Percentiles rank a stretch among this genome's conserved stretches.
Conservation (phyloP, 768 basidiomycete genomes). For the Mycena pura region DNA sequence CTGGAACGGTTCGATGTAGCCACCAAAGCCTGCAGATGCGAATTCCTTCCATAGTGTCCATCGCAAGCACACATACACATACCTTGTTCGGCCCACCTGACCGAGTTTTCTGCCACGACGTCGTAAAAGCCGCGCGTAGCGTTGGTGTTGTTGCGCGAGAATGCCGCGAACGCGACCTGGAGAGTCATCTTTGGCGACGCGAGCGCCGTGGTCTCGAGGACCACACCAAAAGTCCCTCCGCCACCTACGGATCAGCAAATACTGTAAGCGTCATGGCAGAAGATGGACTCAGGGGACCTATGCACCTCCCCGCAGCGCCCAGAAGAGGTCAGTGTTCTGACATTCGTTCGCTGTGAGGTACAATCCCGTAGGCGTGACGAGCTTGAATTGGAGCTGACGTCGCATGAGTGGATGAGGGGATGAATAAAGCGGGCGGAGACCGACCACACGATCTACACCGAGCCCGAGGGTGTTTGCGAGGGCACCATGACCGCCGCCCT, state of each 20-base stretch:
- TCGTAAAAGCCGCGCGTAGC: slow-evolving; percentile 32
- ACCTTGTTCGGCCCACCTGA: slow-evolving; percentile 37
- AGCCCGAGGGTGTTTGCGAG: slow-evolving; percentile 33
- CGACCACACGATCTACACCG: slow-evolving; percentile 34
- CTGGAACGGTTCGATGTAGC: slow-evolving; percentile 33
- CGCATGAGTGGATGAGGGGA: background rate
- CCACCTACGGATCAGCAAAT: slow-evolving; percentile 26
- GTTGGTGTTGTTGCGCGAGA: slow-evolving; percentile 21
- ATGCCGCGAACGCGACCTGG: slow-evolving; percentile 30
- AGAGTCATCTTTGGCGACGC: slow-evolving; percentile 32
- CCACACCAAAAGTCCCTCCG: slow-evolving; percentile 37
- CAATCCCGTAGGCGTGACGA: slow-evolving; percentile 47
- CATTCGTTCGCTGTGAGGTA: slow-evolving; percentile 42
- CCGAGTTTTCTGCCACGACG: slow-evolving; percentile 29
- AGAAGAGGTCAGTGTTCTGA: slow-evolving; percentile 48
- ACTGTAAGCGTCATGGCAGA: background rate
- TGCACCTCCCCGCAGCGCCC: slow-evolving; percentile 38
- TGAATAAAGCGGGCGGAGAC: background rate
- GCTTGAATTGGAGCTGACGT: slow-evolving; percentile 40
- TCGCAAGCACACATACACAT: background rate
- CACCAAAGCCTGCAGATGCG: slow-evolving; percentile 39
- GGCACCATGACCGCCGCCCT: slow-evolving; percentile 34
- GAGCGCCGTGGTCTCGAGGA: slow-evolving; percentile 30
- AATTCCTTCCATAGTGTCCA: background rate
- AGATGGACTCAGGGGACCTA: background rate